Evolutionary conservation across 371 early-diverging fungal genomes (phyloP), one percentile per base, ranked within the genome.

Genomic region (Mortierella sp.): DNA sequence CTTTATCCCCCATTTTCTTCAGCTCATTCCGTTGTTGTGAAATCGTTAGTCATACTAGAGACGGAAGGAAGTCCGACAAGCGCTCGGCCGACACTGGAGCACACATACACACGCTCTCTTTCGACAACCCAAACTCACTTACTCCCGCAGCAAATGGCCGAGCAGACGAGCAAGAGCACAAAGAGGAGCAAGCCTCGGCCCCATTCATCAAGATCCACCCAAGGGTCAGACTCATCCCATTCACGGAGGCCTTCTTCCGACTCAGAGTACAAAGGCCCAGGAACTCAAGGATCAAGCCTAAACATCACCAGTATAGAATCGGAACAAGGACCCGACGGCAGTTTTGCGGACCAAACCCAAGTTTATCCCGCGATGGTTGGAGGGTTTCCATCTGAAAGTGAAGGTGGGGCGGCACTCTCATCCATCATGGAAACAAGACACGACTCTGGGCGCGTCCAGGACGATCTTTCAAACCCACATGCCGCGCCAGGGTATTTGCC

Each of bases 181-280:
- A 71, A 71, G 51, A 71, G 71, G 51, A 71, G 71, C 48, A 71
- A 51, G 26, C 71, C 71, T 21, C 46, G 71, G 71, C 64, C 34
- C 21, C 64, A 64, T 64, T 64, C 64, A 31, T 64, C 64, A 37
- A 14, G 64, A 21, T 64, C 64, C 34, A 64, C 64, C 21, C 64
- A 64, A 64, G 64, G 40, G 10, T 64, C 64, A 10, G 64, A 64
- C 10, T 64, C 64, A 64, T 64, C 64, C 10, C 64, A 64, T 8
- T 64, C 64, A 2, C 64, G 64, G 34, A 64, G 64, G 21, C 37
- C 37, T 16, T 64, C 64, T 37, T 37, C 64, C 37, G 64, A 64
- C 16, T 34, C 64, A 37, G 64, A 64, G 21, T 64, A 37, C 40
- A 64, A 64, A 37, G 37, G 64, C 24, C 37, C 64, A 19, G 64